These are phyloP conservation scores for Hygrocybe coccinea DNA, from an alignment of 768 basidiomycete species.

Conservation along the genomic window DNA sequence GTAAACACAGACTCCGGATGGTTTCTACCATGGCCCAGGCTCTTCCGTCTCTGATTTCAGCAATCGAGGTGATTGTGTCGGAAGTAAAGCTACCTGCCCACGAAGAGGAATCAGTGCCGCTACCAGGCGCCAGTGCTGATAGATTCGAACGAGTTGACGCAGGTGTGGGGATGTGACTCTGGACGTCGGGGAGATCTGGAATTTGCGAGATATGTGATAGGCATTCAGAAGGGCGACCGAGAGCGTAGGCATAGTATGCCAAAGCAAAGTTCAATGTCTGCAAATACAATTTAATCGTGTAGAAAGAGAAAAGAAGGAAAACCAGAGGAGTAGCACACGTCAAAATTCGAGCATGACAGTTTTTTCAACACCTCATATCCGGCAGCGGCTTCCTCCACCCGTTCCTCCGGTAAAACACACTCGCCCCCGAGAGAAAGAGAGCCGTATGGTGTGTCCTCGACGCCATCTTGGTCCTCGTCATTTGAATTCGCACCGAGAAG, in stretches of 20 bases:
- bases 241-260: conserved; percentile 78
- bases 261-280: conserved; percentile 66
- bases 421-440: conserved; percentile 50
- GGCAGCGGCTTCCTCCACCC: conserved; percentile 50
- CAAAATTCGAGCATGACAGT: conserved; percentile 46
- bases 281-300: conserved; percentile 8
- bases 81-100: conserved; percentile 49
- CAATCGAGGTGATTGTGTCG: conserved; percentile 34
- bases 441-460: conserved; percentile 26
- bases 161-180: conserved; percentile 46
- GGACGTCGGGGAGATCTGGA: conserved; percentile 49
- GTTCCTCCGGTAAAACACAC: conserved; percentile 50
- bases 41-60: conserved; percentile 63
- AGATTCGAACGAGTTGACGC: conserved; percentile 39
- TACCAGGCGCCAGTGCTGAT: conserved; percentile 32
- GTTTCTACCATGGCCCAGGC: conserved; percentile 71
- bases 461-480: conserved; percentile 56
- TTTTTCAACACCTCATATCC: conserved; percentile 53
- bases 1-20: conserved; percentile 69
- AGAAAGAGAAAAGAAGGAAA: conserved; percentile 4
- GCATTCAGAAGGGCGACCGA: conserved; percentile 61
- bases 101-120: conserved; percentile 40
- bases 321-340: conserved; percentile 43
- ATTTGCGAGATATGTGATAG: conserved; percentile 54
- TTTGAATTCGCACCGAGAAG: conserved; percentile 44